Evolutionary conservation across 108 stramenopile genomes (phyloP).

Genomic region (Nitzschia inconspicua): DNA sequence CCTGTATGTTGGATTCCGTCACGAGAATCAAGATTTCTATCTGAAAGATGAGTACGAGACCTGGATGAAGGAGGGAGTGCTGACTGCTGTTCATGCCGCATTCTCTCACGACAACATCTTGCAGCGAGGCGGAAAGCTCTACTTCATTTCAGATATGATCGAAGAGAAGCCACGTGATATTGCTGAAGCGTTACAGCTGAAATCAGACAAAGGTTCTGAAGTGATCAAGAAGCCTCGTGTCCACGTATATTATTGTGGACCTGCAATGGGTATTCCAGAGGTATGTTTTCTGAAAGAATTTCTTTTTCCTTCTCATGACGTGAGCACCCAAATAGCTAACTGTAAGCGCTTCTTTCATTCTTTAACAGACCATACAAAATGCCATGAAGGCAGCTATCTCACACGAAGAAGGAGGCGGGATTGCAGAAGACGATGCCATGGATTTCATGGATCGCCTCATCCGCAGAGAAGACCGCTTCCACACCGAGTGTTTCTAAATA

Average conservation of each 20-base stretch:
- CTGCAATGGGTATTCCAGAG: conserved; percentile 9
- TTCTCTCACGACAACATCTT: conserved; percentile 12
- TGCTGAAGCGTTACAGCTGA: not conserved
- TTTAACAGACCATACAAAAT: too few species aligned
- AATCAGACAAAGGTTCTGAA: not conserved
- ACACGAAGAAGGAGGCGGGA: too few species aligned
- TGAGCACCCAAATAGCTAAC: too few species aligned
- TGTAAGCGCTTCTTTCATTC: too few species aligned
- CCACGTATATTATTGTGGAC: conserved; percentile 5
- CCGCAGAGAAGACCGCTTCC: too few species aligned
- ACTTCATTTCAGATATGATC: conserved; percentile 9
- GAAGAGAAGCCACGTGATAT: not conserved
- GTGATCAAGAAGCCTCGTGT: not conserved
- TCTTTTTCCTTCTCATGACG: too few species aligned
- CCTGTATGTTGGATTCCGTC: conserved; percentile 6
- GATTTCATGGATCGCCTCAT: too few species aligned
- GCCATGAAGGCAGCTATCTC: too few species aligned
- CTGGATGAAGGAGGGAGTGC: conserved; percentile 1
- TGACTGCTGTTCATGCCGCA: conserved; percentile 1
- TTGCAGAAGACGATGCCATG: too few species aligned
- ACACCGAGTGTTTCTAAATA: too few species aligned
- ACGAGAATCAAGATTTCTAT: not conserved
- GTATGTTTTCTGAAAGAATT: too few species aligned
- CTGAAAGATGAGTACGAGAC: not conserved
- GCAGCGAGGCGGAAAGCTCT: conserved; percentile 6